Evolutionary conservation across 2,329 filamentous ascomycete genomes (phyloP).

Genomic region (Fusarium sublunatum): DNA sequence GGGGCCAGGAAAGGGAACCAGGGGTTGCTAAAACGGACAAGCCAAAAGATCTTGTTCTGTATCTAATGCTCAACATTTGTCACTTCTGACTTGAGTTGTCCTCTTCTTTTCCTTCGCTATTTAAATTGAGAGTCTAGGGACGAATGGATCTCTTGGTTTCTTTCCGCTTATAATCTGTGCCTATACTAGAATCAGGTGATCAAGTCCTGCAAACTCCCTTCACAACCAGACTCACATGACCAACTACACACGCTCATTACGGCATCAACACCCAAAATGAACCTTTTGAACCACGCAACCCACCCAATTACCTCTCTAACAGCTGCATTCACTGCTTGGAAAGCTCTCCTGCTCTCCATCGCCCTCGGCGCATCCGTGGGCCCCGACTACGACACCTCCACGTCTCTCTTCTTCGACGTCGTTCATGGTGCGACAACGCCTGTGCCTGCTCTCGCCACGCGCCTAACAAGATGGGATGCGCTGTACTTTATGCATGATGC

Average conservation of each 20-base stretch:
- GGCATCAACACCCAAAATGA: slow-evolving; percentile 19
- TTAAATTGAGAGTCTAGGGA: too few species aligned
- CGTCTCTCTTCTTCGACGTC: slow-evolving; percentile 58
- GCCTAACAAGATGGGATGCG: slow-evolving; percentile 82
- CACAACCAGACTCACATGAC: slow-evolving; percentile 17
- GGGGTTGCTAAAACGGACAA: too few species aligned
- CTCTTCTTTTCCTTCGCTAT: too few species aligned
- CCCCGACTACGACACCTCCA: slow-evolving; percentile 84
- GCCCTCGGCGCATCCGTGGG: slow-evolving; percentile 63
- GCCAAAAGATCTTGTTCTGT: too few species aligned
- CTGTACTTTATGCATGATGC: slow-evolving; percentile 78
- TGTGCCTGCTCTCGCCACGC: slow-evolving; percentile 61
- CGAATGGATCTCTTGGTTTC: too few species aligned
- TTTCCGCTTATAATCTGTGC: too few species aligned
- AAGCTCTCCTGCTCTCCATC: slow-evolving; percentile 71
- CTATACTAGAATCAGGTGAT: neutral
- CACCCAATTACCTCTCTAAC: slow-evolving; percentile 44
- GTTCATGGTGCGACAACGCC: slow-evolving; percentile 50
- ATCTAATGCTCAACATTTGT: too few species aligned
- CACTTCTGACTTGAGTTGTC: too few species aligned
- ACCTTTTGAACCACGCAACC: slow-evolving; percentile 24
- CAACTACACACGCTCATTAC: slow-evolving; percentile 10
- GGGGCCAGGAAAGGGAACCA: too few species aligned
- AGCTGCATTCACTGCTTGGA: slow-evolving; percentile 71
- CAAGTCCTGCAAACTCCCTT: slow-evolving; percentile 26